A percentile compares a stretch with the other conserved stretches of the same genome.
Conservation (phyloP, 1,284 basidiomycete species). For the Malassezia equina region DNA sequence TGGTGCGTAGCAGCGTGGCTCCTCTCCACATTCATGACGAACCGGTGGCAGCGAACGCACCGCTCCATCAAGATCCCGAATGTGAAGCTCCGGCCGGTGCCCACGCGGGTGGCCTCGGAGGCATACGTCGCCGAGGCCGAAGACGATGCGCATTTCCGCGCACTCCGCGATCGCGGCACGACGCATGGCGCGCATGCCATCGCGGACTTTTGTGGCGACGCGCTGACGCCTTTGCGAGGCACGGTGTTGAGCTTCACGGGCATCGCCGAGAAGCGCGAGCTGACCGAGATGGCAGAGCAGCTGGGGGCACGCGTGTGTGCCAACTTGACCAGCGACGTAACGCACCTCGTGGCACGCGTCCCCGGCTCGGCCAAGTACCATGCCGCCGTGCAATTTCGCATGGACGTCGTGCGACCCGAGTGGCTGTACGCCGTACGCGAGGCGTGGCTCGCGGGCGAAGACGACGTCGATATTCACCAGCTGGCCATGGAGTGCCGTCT, state of each 20-base stretch:
- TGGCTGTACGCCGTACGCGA: conserved; percentile 63
- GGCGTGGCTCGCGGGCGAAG: conserved; percentile 65
- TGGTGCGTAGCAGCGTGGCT: neutral
- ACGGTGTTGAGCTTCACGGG: conserved; percentile 64
- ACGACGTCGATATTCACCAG: conserved; percentile 57
- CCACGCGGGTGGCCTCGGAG: conserved; percentile 3
- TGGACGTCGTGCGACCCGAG: conserved; percentile 62
- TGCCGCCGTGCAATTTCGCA: conserved; percentile 64
- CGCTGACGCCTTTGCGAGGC: conserved; percentile 57
- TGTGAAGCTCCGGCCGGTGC: conserved; percentile 37
- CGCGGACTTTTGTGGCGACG: conserved; percentile 31
- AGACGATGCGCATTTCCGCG: conserved; percentile 32
- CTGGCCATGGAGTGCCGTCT: conserved; percentile 56
- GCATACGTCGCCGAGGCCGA: conserved; percentile 26
- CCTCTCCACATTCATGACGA: conserved; percentile 16
- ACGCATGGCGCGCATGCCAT: conserved; percentile 32
- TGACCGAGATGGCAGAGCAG: conserved; percentile 64
- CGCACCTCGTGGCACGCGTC: conserved; percentile 62
- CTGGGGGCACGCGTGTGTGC: conserved; percentile 60
- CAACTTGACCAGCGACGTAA: conserved; percentile 67
- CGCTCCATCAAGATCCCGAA: conserved; percentile 45
- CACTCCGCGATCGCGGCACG: conserved; percentile 38
- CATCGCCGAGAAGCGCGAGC: conserved; percentile 55
- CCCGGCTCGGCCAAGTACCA: conserved; percentile 71
- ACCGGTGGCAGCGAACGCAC: conserved; percentile 29